phyloP scores from a whole-genome alignment of 805 yeast species.

The Helenozyma baotianmanensis region DNA sequence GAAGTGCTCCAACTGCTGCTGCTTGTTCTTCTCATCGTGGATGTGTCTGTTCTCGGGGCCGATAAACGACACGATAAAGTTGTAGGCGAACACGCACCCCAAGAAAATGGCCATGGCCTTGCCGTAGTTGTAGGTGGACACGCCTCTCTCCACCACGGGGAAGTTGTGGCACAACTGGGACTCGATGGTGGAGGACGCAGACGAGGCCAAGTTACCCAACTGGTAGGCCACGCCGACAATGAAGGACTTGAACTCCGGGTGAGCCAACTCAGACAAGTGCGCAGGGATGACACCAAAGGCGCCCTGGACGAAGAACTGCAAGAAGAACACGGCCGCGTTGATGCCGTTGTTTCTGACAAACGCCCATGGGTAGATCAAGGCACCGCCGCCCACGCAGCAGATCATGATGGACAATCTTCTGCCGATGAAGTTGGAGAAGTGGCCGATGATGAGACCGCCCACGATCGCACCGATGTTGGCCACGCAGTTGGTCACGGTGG shows the following conservation, averaged over 20 bases:
- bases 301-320: slow-evolving; percentile 64
- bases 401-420: slow-evolving; percentile 53
- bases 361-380: slow-evolving; percentile 54
- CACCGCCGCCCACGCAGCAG: slow-evolving; percentile 52
- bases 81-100: slow-evolving; percentile 56
- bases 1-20: no score
- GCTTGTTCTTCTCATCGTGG: slow-evolving; percentile 1
- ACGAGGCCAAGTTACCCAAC: slow-evolving; percentile 62
- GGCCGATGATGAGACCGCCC: slow-evolving; percentile 64
- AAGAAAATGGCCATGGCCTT: slow-evolving; percentile 64
- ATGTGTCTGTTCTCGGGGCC: slow-evolving; percentile 53
- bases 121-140: slow-evolving; percentile 43
- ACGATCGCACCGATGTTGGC: slow-evolving; percentile 62
- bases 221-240: slow-evolving; percentile 63
- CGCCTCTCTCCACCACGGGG: slow-evolving; percentile 22
- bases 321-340: slow-evolving; percentile 56
- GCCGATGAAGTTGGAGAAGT: slow-evolving; percentile 53
- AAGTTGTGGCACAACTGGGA: slow-evolving; percentile 56
- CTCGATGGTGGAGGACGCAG: slow-evolving; percentile 68
- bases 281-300: slow-evolving; percentile 67
- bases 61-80: slow-evolving; percentile 44
- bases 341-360: slow-evolving; percentile 33
- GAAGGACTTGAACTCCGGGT: slow-evolving; percentile 59
- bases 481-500: slow-evolving; percentile 58
- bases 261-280: slow-evolving; percentile 57